These are phyloP conservation scores for Backusella tarrabulga DNA, from an alignment of 192 early-diverging fungal genomes.

Conservation along the genomic window DNA sequence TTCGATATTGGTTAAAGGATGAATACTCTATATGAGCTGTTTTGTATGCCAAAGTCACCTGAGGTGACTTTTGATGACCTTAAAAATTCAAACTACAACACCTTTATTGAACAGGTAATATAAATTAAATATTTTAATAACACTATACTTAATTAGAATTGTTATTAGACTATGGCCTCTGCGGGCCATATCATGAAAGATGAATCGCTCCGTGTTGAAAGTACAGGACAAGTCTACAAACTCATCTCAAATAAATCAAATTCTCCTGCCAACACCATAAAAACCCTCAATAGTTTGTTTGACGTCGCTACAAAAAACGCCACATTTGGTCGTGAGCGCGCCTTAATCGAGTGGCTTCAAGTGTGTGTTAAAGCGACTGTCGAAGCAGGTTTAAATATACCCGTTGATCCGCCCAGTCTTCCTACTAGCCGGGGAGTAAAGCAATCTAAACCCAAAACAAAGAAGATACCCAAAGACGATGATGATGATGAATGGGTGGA, in stretches of 20 bases:
- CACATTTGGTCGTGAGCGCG: constrained; percentile 9
- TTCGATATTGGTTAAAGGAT: not conserved
- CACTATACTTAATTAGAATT: not conserved
- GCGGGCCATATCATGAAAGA: constrained; percentile 5
- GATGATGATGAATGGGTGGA: not conserved
- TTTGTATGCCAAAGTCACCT: not conserved
- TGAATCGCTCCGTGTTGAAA: not conserved
- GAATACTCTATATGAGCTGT: constrained; percentile 1
- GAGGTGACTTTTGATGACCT: not conserved
- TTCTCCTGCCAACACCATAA: constrained; percentile 16
- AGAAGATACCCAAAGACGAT: not conserved
- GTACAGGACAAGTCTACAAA: not conserved
- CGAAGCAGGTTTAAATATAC: constrained; percentile 5
- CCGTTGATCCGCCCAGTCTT: not conserved
- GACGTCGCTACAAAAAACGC: constrained; percentile 14
- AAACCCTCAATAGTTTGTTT: constrained; percentile 27
- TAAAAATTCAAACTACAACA: not conserved
- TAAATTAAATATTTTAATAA: constrained; percentile 4
- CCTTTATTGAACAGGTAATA: constrained; percentile 8
- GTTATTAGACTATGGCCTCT: constrained; percentile 10
- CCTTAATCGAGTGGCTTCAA: constrained; percentile 32
- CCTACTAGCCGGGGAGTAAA: not conserved
- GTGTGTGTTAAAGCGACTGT: constrained; percentile 20
- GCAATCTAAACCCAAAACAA: not conserved
- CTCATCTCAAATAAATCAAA: constrained; percentile 25